Base-by-base conservation (phyloP, 768 basidiomycete species). In the Kockovaella imperatae region DNA sequence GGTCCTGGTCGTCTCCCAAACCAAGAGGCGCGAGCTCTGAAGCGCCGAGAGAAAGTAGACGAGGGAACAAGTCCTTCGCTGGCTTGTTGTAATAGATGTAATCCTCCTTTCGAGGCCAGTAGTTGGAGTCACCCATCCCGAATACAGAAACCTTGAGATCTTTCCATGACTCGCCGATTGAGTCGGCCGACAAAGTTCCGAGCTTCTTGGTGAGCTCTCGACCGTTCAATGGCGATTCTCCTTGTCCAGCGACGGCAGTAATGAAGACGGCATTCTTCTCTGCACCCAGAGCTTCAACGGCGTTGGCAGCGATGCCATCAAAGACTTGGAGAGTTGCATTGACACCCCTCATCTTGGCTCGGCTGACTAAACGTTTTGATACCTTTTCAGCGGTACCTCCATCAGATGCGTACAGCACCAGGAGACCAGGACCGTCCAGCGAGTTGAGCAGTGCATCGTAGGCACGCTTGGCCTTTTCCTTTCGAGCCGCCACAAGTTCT, bases 71-170 rank as follows among this genome's bases (percentile, higher is more conserved):
- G 53, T 97, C 93, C 72, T 89, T 91, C 15, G 82, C 79, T 0
- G 93, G 83, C 72, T 89, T 95, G 78, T 97, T 99, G 77, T 96
- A 99, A 72, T 93, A 97, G 61, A 88, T 86, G n/a, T 83, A 83
- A 64, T 97, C 95, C 71, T 97, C 90, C 15, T 86, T 79, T 34
- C 95, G 80, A 7, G 95, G 95, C 95, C 95, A 99, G 75, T 99
- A 99, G 73, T 95, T 91, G 69, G 86, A 91, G 71, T 99, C 95
- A 52, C 95, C 95, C 81, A 99, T 84, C 40, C 77, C 93, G 59
- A 97, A 95, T 35, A 97, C 89, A 45, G 83, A 73, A 71, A 80
- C 86, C 64, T 79, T 83, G 50, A 89, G 74, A 53, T 82, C 82
- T 44, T 69, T 59, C 4, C 77, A 74, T 46, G 73, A 75, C 43